Conservation (phyloP, 2,329 filamentous ascomycete species). For the Sporothrix euskadiensis region DNA sequence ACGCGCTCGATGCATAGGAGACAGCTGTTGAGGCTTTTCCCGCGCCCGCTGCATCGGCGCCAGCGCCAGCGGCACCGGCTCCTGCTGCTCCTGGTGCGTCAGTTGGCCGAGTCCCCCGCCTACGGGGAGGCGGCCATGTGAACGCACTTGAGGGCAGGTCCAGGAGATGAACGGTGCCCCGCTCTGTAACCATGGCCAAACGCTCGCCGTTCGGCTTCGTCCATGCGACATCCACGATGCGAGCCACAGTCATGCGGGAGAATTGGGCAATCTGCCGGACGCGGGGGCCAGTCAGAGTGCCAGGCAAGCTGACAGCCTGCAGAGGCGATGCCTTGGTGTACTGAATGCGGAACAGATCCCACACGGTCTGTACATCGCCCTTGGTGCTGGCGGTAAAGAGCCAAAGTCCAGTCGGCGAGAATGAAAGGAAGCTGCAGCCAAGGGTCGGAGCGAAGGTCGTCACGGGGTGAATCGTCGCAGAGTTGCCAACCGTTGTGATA, state of each 20-base stretch:
- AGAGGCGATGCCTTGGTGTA: conserved; percentile 62
- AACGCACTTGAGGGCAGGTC: conserved; percentile 81
- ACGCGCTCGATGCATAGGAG: conserved; percentile 68
- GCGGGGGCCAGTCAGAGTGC: conserved; percentile 54
- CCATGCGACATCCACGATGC: conserved; percentile 90
- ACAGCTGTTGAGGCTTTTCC: conserved; percentile 51
- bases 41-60: conserved; percentile 49
- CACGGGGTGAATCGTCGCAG: conserved; percentile 59
- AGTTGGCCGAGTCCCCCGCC: conserved; percentile 46
- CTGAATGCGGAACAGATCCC: conserved; percentile 72
- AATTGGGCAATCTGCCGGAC: conserved; percentile 88
- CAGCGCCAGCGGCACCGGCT: conserved; percentile 33
- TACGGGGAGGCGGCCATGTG: conserved; percentile 77
- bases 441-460: conserved; percentile 70
- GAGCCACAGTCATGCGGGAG: conserved; percentile 85
- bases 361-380: conserved; percentile 79
- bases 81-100: conserved; percentile 47
- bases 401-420: conserved; percentile 71
- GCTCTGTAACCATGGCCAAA: conserved; percentile 85
- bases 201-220: conserved; percentile 77
- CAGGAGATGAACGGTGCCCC: conserved; percentile 91
- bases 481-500: conserved; percentile 58
- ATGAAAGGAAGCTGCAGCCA: conserved; percentile 79
- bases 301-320: conserved; percentile 49
- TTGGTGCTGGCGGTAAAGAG: conserved; percentile 80